Base-by-base conservation (phyloP, 1,139 yeast species). In the Yamadazyma kanchanaburiensis region DNA sequence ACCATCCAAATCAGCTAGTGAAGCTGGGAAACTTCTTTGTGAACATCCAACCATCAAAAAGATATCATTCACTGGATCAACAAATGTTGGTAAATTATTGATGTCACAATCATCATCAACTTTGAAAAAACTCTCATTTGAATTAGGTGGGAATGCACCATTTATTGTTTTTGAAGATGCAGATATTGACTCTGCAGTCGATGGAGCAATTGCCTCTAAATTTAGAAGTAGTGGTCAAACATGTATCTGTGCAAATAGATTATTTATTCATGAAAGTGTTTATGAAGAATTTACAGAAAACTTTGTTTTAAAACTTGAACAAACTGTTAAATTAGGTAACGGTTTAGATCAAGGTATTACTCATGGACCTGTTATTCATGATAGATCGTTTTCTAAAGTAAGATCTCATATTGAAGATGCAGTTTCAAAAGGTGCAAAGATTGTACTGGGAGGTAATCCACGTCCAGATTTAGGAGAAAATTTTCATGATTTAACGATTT, bases 101-200 rank as follows among this genome's bases (percentile, higher is more conserved):
- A 83, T 86, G 94, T 53, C 64, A 27, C 95, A 86, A 56, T 70
- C 88, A 6, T 64, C 95, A 1, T 64, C 80, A 3, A 81, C 94
- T 6, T 66, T 88, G 51, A 89, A 89, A 59, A 88, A 88, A 53
- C 64, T 85, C 24, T 82, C 94, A 0, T 73, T 89, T 52, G 96
- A 89, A 59, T 67, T 88, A 31, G 97, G 97, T 26, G 97, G 96
- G 24, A 89, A 88, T 54, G 95, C 96, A 4, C 96, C 96, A 12
- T 79, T 87, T 43, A 80, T 88, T 39, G 88, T 87, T 8, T 87
- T 87, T 58, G 83, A 78, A 16, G 96, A 87, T 53, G 91, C 87
- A 6, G 81, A 85, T 46, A 43, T 88, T 20, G 89, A 83, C 37
- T 64, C 66, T 30, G 95, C 96, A 2, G 88, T 85, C 11, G 74